Percentiles rank a stretch among this genome's conserved stretches.
phyloP scores from a whole-genome alignment of 495 filamentous ascomycete species.

The Podospora australis region DNA sequence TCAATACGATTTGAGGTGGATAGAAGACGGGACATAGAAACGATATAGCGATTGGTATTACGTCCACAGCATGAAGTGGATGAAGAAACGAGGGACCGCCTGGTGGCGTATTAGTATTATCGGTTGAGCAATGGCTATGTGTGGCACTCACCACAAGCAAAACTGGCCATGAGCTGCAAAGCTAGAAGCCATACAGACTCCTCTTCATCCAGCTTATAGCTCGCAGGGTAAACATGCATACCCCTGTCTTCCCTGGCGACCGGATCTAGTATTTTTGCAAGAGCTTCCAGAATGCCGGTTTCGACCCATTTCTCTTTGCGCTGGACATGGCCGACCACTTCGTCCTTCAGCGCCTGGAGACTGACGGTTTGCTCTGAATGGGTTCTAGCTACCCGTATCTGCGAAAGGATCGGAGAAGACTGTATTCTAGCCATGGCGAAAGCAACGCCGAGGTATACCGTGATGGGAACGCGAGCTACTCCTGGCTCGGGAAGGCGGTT shows the following conservation, averaged over 20 bases:
- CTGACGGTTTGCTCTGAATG: constrained; percentile 54
- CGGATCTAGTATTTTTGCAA: constrained; percentile 55
- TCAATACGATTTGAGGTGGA: constrained; percentile 58
- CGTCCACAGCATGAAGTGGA: constrained; percentile 60
- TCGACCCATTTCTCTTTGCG: constrained; percentile 72
- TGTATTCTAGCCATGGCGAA: constrained; percentile 26
- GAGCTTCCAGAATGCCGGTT: constrained; percentile 59
- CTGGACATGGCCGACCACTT: constrained; percentile 80
- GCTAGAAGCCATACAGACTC: constrained; percentile 69
- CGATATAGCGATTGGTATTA: constrained; percentile 60
- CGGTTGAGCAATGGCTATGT: neutral
- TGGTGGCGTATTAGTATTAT: constrained; percentile 30
- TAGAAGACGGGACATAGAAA: constrained; percentile 59
- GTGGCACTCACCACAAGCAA: constrained; percentile 65
- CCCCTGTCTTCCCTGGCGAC: constrained; percentile 31
- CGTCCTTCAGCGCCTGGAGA: constrained; percentile 75
- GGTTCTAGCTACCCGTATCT: constrained; percentile 56
- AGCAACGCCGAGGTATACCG: too few species aligned
- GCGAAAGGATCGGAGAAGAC: constrained; percentile 46
- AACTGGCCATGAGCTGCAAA: constrained; percentile 70
- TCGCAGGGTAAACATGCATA: constrained; percentile 19
- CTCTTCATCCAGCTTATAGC: constrained; percentile 38
- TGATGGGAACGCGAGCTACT: too few species aligned
- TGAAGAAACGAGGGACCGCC: constrained; percentile 74
- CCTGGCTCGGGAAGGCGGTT: too few species aligned